Evolutionary conservation across 2,329 filamentous ascomycete species (phyloP).

Genomic region (Hyphodiscus sp.): DNA sequence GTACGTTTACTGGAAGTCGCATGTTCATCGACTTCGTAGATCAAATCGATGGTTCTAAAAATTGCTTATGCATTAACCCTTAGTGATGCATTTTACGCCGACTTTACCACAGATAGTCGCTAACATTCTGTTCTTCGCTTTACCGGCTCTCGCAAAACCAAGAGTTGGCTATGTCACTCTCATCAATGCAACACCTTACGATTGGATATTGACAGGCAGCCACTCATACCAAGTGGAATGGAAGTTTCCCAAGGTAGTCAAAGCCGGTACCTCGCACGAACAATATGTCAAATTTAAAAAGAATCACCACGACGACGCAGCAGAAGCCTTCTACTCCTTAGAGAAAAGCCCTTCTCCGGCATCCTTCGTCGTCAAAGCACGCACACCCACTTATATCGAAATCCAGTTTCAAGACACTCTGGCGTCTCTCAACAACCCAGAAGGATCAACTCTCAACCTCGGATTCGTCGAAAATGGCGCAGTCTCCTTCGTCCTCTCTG

Average conservation of each 20-base stretch:
- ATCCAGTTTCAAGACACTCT: slow-evolving; percentile 16
- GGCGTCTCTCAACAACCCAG: slow-evolving; percentile 15
- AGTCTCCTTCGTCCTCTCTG: slow-evolving; percentile 18
- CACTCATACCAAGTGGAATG: slow-evolving; percentile 19
- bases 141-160: not conserved
- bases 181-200: slow-evolving; percentile 18
- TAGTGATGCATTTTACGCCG: not conserved
- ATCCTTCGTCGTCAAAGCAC: slow-evolving; percentile 17
- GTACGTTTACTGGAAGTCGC: no score
- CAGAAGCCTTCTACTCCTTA: slow-evolving; percentile 19
- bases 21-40: no score
- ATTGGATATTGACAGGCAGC: slow-evolving; percentile 13
- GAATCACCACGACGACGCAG: slow-evolving; percentile 11
- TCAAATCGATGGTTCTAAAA: no score
- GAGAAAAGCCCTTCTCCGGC: slow-evolving; percentile 7
- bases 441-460: slow-evolving; percentile 13
- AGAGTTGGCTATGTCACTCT: slow-evolving; percentile 5
- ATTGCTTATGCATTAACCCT: not conserved
- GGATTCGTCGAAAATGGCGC: slow-evolving; percentile 10
- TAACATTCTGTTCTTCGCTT: not conserved
- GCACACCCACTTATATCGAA: slow-evolving; percentile 2
- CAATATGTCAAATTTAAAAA: slow-evolving; percentile 15
- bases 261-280: slow-evolving; percentile 8
- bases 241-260: slow-evolving; percentile 7
- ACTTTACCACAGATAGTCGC: not conserved